Evolutionary conservation across 352 stramenopile genomes (phyloP).

Genomic region (Globisporangium splendens): DNA sequence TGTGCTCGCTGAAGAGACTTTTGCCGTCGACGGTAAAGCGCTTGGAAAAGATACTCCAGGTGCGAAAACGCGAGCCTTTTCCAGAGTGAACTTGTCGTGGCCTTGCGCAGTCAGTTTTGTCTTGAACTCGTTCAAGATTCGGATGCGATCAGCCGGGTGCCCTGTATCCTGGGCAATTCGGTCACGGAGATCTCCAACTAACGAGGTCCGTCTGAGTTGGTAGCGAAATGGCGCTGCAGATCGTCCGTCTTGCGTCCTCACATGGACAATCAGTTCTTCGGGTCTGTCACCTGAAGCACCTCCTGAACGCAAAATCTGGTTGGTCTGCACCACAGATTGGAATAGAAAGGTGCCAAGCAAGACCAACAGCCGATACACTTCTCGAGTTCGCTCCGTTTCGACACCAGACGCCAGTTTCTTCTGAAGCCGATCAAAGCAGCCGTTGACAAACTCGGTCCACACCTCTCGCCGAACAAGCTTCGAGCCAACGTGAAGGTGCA

Average conservation of each 20-base stretch:
- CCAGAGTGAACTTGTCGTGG: conserved; percentile 65
- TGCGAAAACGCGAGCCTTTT: conserved; percentile 58
- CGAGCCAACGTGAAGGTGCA: conserved; percentile 63
- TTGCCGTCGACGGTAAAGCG: conserved; percentile 14
- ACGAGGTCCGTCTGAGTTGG: conserved; percentile 46
- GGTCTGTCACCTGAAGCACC: conserved; percentile 21
- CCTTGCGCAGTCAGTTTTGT: conserved; percentile 66
- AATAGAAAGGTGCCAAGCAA: conserved; percentile 78
- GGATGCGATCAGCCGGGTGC: conserved; percentile 58
- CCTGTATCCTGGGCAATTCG: conserved; percentile 59
- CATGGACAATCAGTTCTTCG: conserved; percentile 63
- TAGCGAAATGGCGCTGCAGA: conserved; percentile 60
- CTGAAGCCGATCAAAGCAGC: conserved; percentile 39
- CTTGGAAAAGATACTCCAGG: conserved; percentile 6
- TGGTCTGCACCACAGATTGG: conserved; percentile 46
- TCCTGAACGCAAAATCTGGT: conserved; percentile 1
- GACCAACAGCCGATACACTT: conserved; percentile 49
- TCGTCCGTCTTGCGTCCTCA: conserved; percentile 64
- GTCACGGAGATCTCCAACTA: conserved; percentile 62
- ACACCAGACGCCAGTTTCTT: conserved; percentile 15
- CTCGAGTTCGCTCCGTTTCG: conserved; percentile 20
- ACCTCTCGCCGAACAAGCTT: conserved; percentile 70
- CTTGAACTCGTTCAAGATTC: conserved; percentile 67
- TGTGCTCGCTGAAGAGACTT: conserved; percentile 21
- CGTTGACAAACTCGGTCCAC: conserved; percentile 59